Conservation (phyloP, 176 grass and related monocot species). For the Triticum urartu region DNA sequence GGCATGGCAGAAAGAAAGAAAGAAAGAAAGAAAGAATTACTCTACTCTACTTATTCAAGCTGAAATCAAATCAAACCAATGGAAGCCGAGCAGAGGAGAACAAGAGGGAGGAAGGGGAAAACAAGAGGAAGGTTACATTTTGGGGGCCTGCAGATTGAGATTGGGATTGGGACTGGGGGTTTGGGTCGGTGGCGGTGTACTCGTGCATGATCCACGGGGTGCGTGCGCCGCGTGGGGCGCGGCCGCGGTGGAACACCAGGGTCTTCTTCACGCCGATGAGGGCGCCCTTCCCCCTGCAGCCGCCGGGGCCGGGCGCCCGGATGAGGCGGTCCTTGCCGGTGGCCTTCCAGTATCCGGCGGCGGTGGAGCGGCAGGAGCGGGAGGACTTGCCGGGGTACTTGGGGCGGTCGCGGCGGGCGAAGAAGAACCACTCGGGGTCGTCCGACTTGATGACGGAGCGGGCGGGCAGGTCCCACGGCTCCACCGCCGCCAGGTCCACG, state of each 20-base stretch:
- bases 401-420: conserved; percentile 48
- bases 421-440: conserved; percentile 78
- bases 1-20: no score
- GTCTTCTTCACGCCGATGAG: conserved; percentile 73
- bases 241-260: conserved; percentile 60
- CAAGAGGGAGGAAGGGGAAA: not conserved
- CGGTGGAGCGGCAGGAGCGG: conserved; percentile 75
- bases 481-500: conserved; percentile 54
- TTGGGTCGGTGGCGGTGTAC: conserved; percentile 54
- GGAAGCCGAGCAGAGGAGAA: not conserved
- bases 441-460: conserved; percentile 54
- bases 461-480: conserved; percentile 69
- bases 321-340: conserved; percentile 90
- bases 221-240: conserved; percentile 47
- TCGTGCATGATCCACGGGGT: conserved; percentile 76
- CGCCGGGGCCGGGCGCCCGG: conserved; percentile 2
- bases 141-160: not conserved
- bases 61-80: no score
- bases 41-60: no score
- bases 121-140: conserved; percentile 15
- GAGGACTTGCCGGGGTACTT: conserved; percentile 50
- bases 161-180: conserved; percentile 1
- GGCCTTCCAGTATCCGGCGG: conserved; percentile 96
- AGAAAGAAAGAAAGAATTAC: no score
- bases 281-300: not conserved